Evolutionary conservation across 2,329 filamentous ascomycete genomes (phyloP).

Genomic region (Coniella vitis): DNA sequence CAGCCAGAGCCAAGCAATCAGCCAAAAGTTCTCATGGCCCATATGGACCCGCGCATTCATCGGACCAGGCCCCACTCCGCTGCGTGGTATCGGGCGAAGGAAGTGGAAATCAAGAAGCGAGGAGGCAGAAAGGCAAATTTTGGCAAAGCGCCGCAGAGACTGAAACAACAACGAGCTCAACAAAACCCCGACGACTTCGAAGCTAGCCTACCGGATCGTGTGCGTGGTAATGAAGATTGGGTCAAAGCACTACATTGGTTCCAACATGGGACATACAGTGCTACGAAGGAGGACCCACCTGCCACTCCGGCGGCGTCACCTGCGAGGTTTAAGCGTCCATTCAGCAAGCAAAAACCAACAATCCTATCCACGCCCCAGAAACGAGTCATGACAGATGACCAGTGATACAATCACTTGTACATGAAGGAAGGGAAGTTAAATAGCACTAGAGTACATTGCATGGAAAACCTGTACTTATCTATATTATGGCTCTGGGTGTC

Average conservation of each 20-base stretch:
- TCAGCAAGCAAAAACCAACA: slow-evolving; percentile 8
- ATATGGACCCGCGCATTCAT: slow-evolving; percentile 45
- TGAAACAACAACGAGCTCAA: slow-evolving; percentile 25
- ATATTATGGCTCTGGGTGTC: too few species aligned
- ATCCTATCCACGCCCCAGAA: neutral
- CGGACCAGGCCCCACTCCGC: slow-evolving; percentile 36
- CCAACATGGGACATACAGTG: neutral
- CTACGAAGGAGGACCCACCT: neutral
- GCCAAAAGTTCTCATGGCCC: slow-evolving; percentile 32
- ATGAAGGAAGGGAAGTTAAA: neutral
- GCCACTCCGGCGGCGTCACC: slow-evolving; percentile 5
- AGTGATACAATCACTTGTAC: neutral
- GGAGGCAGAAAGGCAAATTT: slow-evolving; percentile 44
- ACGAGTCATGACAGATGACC: neutral
- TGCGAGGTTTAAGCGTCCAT: slow-evolving; percentile 9
- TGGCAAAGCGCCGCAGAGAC: slow-evolving; percentile 35
- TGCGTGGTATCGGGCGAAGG: slow-evolving; percentile 41
- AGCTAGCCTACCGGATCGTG: slow-evolving; percentile 35
- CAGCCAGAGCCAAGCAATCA: slow-evolving; percentile 8
- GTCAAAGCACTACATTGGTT: slow-evolving; percentile 30
- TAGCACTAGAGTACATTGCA: too few species aligned
- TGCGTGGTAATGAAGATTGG: slow-evolving; percentile 40
- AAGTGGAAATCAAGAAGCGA: slow-evolving; percentile 41
- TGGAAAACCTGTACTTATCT: too few species aligned
- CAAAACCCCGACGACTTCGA: slow-evolving; percentile 19